These are phyloP conservation scores for Polyplosphaeria fusca DNA, from an alignment of 495 filamentous ascomycete species.

Conservation along the genomic window DNA sequence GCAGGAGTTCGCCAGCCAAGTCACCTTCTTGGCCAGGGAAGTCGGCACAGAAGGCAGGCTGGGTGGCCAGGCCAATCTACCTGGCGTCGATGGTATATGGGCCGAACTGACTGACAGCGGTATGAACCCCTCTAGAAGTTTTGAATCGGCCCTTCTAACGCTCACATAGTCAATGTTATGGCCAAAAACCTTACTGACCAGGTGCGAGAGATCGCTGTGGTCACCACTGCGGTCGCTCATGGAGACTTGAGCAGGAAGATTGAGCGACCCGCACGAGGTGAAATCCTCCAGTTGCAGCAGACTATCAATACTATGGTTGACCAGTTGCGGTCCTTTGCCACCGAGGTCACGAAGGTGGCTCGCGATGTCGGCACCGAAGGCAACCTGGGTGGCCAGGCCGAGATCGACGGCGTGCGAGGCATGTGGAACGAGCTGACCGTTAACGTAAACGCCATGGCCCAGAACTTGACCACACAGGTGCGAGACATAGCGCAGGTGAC, in stretches of 20 bases:
- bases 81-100: slow-evolving; percentile 95
- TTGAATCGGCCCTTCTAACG: neutral
- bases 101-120: slow-evolving; percentile 95
- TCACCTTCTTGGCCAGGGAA: slow-evolving; percentile 92
- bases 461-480: slow-evolving; percentile 95
- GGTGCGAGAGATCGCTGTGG: slow-evolving; percentile 94
- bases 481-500: slow-evolving; percentile 98
- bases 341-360: slow-evolving; percentile 93
- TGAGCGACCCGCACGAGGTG: slow-evolving; percentile 86
- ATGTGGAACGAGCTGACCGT: slow-evolving; percentile 97
- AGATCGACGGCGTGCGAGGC: slow-evolving; percentile 81
- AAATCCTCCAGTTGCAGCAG: slow-evolving; percentile 93
- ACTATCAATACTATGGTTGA: slow-evolving; percentile 99
- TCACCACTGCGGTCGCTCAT: slow-evolving; percentile 94
- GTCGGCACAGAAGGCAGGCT: slow-evolving; percentile 96
- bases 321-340: slow-evolving; percentile 93
- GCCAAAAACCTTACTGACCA: slow-evolving; percentile 79
- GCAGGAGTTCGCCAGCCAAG: slow-evolving; percentile 94
- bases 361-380: slow-evolving; percentile 97
- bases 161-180: slow-evolving; percentile 83
- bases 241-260: slow-evolving; percentile 97
- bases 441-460: slow-evolving; percentile 98
- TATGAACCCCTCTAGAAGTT: slow-evolving; percentile 39
- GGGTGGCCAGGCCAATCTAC: slow-evolving; percentile 93
- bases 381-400: slow-evolving; percentile 92